phyloP scores from a whole-genome alignment of 352 stramenopile genomes.

The Blastocystis sp. region DNA sequence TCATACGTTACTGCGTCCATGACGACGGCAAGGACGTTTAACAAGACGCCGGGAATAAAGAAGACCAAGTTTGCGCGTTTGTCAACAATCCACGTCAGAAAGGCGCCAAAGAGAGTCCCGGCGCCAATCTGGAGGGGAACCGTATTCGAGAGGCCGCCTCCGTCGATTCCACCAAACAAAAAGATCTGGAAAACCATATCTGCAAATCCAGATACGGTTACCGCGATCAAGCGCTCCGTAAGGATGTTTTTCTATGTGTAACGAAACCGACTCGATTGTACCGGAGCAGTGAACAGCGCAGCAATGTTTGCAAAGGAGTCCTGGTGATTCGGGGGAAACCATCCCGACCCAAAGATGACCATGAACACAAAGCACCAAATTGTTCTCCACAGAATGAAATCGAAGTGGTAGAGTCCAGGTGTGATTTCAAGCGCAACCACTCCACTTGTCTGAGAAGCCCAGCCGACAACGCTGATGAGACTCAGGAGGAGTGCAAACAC shows the following conservation, averaged over 20 bases:
- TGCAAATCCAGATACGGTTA: not conserved
- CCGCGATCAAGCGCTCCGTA: not conserved
- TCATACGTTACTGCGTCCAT: not conserved
- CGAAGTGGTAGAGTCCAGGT: constrained; percentile 19
- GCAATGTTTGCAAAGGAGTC: not conserved
- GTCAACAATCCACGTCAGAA: constrained; percentile 2
- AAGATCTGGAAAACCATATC: constrained; percentile 40
- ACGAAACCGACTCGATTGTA: not conserved
- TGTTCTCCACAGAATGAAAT: constrained; percentile 29
- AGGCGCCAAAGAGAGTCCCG: not conserved
- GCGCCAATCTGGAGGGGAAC: not conserved
- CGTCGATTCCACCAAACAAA: not conserved
- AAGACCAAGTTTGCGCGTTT: not conserved
- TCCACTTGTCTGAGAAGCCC: not conserved
- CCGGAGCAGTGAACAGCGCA: not conserved
- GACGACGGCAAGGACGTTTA: not conserved
- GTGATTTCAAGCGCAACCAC: not conserved
- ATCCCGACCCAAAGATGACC: not conserved
- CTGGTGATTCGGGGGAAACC: not conserved
- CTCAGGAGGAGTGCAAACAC: not conserved
- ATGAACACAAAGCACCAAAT: not conserved
- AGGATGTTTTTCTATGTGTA: not conserved
- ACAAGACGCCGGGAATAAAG: not conserved
- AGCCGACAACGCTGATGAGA: not conserved
- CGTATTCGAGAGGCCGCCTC: not conserved